A percentile compares a stretch with the other conserved stretches of the same genome.
Conservation (phyloP, 2,329 filamentous ascomycete genomes). For the Sporothrix globosa region DNA sequence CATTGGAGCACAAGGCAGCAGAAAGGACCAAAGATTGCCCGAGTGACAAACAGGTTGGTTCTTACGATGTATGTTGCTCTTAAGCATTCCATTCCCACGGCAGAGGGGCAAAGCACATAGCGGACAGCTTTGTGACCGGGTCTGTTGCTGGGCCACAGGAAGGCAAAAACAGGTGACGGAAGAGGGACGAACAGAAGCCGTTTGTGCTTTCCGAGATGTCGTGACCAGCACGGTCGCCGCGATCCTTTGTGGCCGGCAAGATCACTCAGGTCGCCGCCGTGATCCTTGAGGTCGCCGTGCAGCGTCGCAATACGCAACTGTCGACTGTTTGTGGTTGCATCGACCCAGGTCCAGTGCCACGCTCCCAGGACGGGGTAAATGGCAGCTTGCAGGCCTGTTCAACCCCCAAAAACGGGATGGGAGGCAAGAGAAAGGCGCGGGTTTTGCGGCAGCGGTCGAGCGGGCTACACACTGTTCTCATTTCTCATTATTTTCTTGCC, state of each 20-base stretch:
- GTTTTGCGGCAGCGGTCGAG: conserved; percentile 4
- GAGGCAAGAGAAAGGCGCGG: not conserved
- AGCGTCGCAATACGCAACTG: conserved; percentile 1
- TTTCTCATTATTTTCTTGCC: not conserved
- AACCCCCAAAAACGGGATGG: not conserved
- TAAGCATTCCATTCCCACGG: not conserved
- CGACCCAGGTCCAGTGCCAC: not conserved
- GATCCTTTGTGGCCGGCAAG: too few relatives aligned
- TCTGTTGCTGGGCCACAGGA: not conserved
- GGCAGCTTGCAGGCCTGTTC: conserved; percentile 1
- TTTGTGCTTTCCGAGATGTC: not conserved
- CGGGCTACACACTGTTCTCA: not conserved
- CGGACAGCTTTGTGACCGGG: not conserved
- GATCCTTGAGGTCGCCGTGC: not conserved
- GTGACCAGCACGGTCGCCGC: too few relatives aligned
- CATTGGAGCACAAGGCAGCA: not conserved
- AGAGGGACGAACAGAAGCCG: not conserved
- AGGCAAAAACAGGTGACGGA: not conserved
- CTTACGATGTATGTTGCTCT: not conserved
- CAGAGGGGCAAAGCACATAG: not conserved
- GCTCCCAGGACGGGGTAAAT: not conserved
- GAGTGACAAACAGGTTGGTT: not conserved
- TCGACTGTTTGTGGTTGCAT: conserved; percentile 10
- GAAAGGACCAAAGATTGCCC: conserved; percentile 27
- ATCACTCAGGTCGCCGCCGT: too few relatives aligned